Percentiles rank a stretch among this genome's conserved stretches.
Evolutionary conservation across 2,329 filamentous ascomycete species (phyloP).

Genomic region (Phyllosticta citrichinensis): DNA sequence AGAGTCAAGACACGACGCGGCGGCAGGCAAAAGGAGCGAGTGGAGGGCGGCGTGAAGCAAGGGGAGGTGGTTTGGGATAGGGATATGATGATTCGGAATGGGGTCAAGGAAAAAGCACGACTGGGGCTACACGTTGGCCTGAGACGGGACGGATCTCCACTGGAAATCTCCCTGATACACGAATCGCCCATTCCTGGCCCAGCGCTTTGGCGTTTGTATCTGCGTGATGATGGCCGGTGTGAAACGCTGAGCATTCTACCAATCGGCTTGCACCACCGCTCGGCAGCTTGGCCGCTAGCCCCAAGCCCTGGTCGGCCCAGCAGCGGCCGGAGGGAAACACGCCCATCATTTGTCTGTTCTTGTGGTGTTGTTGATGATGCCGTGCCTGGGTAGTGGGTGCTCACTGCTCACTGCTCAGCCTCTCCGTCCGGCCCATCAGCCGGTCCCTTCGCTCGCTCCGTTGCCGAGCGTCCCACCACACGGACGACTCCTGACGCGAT

Average conservation of each 20-base stretch:
- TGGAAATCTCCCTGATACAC: conserved; percentile 11
- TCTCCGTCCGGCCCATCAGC: neutral
- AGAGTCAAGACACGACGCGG: neutral
- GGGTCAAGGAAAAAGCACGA: conserved; percentile 5
- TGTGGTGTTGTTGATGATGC: too few species aligned
- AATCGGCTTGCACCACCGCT: conserved; percentile 2
- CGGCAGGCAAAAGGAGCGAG: conserved; percentile 6
- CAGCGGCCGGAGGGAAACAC: neutral
- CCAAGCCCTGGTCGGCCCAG: neutral
- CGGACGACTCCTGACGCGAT: neutral
- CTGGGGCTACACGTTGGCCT: conserved; percentile 11
- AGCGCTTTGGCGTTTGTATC: conserved; percentile 4
- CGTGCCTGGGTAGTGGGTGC: too few species aligned
- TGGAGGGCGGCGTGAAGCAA: conserved; percentile 6
- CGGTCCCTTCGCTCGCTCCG: too few species aligned
- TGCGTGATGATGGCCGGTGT: conserved; percentile 2
- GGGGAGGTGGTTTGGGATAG: conserved; percentile 8
- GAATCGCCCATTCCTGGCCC: conserved; percentile 1
- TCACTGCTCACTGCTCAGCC: neutral
- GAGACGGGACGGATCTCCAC: conserved; percentile 11
- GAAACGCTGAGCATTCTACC: conserved; percentile 6
- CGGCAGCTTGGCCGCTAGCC: neutral
- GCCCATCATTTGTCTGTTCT: neutral
- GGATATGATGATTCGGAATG: conserved; percentile 1
- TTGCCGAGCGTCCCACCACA: neutral